Conservation (phyloP, 345 rosid genomes). For the Arabidopsis thaliana region DNA sequence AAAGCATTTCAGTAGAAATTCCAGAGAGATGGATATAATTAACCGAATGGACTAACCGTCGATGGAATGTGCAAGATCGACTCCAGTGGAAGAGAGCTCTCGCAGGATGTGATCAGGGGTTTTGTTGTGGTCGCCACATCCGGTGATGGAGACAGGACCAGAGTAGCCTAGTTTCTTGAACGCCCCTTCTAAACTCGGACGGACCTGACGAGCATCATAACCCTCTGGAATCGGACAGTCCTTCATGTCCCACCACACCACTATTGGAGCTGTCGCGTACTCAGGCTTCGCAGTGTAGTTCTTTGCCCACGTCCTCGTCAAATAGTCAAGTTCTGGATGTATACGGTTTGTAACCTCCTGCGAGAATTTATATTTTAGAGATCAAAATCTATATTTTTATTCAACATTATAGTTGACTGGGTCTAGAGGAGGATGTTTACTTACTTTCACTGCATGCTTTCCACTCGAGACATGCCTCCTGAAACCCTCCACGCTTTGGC, state of each 20-base stretch:
- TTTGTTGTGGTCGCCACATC: neutral
- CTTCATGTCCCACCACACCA: conserved; percentile 26
- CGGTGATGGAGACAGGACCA: conserved; percentile 27
- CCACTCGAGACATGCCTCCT: too few species aligned
- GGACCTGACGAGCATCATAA: conserved; percentile 11
- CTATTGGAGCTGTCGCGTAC: conserved; percentile 11
- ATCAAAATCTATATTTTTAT: too few species aligned
- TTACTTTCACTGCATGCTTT: too few species aligned
- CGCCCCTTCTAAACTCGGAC: neutral
- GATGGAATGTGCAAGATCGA: conserved; percentile 11
- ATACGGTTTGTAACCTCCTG: too few species aligned
- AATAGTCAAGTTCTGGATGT: too few species aligned
- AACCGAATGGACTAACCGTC: neutral
- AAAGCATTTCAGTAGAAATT: too few species aligned
- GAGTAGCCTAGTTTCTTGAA: neutral
- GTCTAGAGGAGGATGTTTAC: too few species aligned
- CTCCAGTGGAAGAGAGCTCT: conserved; percentile 29
- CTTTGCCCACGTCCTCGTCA: neutral
- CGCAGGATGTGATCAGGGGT: neutral
- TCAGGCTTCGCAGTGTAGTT: neutral
- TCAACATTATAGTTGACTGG: too few species aligned
- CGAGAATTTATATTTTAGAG: too few species aligned
- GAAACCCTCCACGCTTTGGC: too few species aligned
- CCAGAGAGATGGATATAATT: too few species aligned
- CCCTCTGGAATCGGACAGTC: conserved; percentile 17